These are phyloP conservation scores for Diaporthe vexans DNA, from an alignment of 2,329 filamentous ascomycete genomes.

Conservation along the genomic window DNA sequence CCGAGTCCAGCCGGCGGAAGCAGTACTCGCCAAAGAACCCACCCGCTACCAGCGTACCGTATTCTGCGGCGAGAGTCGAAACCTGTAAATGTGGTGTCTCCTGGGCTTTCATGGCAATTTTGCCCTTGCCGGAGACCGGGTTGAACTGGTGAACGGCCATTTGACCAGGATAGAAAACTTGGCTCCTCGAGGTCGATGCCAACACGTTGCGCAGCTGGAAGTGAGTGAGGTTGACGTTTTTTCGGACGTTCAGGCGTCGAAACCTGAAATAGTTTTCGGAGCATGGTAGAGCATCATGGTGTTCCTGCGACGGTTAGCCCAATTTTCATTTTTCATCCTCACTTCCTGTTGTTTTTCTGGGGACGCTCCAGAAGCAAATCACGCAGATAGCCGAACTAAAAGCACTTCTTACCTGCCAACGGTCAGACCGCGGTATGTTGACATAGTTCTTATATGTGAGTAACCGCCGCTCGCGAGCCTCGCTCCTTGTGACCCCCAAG, in stretches of 20 bases:
- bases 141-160: conserved; percentile 67
- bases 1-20: conserved; percentile 61
- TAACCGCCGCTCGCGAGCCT: conserved; percentile 63
- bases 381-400: background rate
- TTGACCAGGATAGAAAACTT: conserved; percentile 69
- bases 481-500: conserved; percentile 63
- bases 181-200: conserved; percentile 67
- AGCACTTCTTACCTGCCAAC: conserved; percentile 59
- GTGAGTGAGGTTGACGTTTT: conserved; percentile 70
- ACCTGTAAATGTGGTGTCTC: conserved; percentile 52
- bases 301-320: conserved; percentile 43
- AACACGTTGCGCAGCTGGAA: conserved; percentile 77
- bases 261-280: conserved; percentile 70
- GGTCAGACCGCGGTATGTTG: conserved; percentile 64
- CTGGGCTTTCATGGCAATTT: conserved; percentile 55
- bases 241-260: conserved; percentile 67
- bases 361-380: background rate
- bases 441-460: conserved; percentile 70
- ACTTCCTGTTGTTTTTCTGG: background rate
- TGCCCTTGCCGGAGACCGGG: conserved; percentile 61
- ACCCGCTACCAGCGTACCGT: conserved; percentile 71
- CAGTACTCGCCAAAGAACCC: conserved; percentile 71
- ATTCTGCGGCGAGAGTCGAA: conserved; percentile 65
- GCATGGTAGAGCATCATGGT: conserved; percentile 54
- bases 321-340: background rate